phyloP scores from a whole-genome alignment of 768 basidiomycete genomes.

The Albatrellus ellisii region DNA sequence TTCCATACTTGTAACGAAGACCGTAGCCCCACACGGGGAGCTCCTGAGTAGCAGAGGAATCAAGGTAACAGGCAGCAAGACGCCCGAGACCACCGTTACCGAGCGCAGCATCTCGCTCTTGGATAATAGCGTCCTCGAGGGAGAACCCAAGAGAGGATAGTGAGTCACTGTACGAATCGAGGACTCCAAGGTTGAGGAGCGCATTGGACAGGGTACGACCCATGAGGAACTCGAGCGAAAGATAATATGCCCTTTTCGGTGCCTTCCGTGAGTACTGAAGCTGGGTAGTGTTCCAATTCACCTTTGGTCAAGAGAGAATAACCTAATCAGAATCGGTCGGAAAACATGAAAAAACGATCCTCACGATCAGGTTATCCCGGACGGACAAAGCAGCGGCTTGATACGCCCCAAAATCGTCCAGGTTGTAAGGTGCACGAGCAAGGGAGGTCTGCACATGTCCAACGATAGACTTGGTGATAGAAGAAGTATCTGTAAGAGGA shows the following conservation, averaged over 20 bases:
- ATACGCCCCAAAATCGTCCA: slow-evolving; percentile 80
- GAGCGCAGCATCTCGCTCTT: slow-evolving; percentile 88
- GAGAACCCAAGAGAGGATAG: slow-evolving; percentile 75
- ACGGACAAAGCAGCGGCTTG: slow-evolving; percentile 84
- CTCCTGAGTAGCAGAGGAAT: slow-evolving; percentile 82
- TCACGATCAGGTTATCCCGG: slow-evolving; percentile 75
- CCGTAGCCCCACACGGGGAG: slow-evolving; percentile 96
- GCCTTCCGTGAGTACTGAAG: slow-evolving; percentile 65
- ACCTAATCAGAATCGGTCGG: not conserved
- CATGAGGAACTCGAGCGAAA: slow-evolving; percentile 91
- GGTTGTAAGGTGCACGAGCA: slow-evolving; percentile 82
- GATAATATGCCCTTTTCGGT: slow-evolving; percentile 88
- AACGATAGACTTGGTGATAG: slow-evolving; percentile 64
- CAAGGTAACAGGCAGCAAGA: slow-evolving; percentile 94
- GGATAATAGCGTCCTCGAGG: slow-evolving; percentile 75
- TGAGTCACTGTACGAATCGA: slow-evolving; percentile 57
- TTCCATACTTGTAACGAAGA: slow-evolving; percentile 85
- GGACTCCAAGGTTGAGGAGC: slow-evolving; percentile 80
- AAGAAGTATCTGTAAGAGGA: slow-evolving; percentile 33
- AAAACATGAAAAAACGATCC: slow-evolving; percentile 12
- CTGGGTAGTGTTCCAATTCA: slow-evolving; percentile 83
- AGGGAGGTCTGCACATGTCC: slow-evolving; percentile 82
- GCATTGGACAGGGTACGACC: slow-evolving; percentile 68
- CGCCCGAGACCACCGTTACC: slow-evolving; percentile 95
- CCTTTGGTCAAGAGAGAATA: slow-evolving; percentile 20